A percentile compares a stretch with the other conserved stretches of the same genome.
Evolutionary conservation across 805 yeast genomes (phyloP).

Genomic region (Monosporozyma unispora): DNA sequence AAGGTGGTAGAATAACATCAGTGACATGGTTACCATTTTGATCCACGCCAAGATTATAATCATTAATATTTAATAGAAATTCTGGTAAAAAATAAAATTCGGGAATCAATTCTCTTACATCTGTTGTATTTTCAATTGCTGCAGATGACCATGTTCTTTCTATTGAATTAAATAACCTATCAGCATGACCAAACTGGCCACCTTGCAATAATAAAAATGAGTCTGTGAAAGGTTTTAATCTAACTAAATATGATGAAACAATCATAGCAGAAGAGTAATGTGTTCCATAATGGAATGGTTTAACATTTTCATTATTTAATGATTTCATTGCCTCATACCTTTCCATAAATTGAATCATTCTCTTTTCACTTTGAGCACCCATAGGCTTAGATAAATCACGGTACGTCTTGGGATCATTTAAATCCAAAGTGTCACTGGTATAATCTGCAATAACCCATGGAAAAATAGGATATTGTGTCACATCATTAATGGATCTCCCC

Average conservation of each 20-base stretch:
- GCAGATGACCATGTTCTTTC: slow-evolving; percentile 78
- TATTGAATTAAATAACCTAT: slow-evolving; percentile 65
- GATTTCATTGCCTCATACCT: slow-evolving; percentile 63
- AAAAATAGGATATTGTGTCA: slow-evolving; percentile 85
- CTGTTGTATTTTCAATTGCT: slow-evolving; percentile 70
- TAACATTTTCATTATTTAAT: slow-evolving; percentile 48
- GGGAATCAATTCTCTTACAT: slow-evolving; percentile 80
- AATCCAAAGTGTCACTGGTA: slow-evolving; percentile 58
- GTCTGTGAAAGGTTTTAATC: slow-evolving; percentile 73
- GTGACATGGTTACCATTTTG: slow-evolving; percentile 51
- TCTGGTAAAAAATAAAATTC: slow-evolving; percentile 82
- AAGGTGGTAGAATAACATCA: slow-evolving; percentile 66
- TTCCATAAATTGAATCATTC: slow-evolving; percentile 59
- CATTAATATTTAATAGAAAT: slow-evolving; percentile 55
- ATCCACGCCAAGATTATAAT: slow-evolving; percentile 58
- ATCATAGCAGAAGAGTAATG: slow-evolving; percentile 94
- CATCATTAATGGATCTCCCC: slow-evolving; percentile 80
- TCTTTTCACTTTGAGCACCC: slow-evolving; percentile 69
- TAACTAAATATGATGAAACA: slow-evolving; percentile 68
- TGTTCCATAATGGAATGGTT: slow-evolving; percentile 87
- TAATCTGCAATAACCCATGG: slow-evolving; percentile 90
- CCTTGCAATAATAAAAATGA: slow-evolving; percentile 75
- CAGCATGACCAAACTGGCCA: slow-evolving; percentile 84
- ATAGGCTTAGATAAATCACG: slow-evolving; percentile 80
- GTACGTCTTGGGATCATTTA: slow-evolving; percentile 50